phyloP scores from a whole-genome alignment of 2,329 filamentous ascomycete species.

The Tolypocladium pustulatum region DNA sequence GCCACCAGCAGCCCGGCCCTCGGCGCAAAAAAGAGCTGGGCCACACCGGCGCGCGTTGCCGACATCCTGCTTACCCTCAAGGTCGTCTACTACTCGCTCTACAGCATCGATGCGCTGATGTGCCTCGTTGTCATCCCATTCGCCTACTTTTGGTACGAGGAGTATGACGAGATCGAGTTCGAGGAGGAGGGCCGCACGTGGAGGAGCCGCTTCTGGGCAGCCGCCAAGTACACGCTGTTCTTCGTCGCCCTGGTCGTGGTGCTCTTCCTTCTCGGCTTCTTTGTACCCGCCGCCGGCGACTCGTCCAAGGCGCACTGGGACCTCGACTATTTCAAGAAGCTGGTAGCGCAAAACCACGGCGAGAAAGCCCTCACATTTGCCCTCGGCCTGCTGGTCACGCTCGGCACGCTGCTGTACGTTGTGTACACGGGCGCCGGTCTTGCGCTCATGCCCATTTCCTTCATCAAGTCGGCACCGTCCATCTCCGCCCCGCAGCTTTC shows the following conservation, averaged over 20 bases:
- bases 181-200: slow-evolving; percentile 71
- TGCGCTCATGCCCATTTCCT: slow-evolving; percentile 75
- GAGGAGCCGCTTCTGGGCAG: slow-evolving; percentile 64
- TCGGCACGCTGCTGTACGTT: slow-evolving; percentile 78
- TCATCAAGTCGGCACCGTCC: slow-evolving; percentile 86
- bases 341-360: slow-evolving; percentile 70
- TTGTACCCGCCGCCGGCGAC: slow-evolving; percentile 70
- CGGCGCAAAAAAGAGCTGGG: slow-evolving; percentile 90
- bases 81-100: slow-evolving; percentile 85
- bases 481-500: slow-evolving; percentile 73
- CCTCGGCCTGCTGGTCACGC: slow-evolving; percentile 74
- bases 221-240: slow-evolving; percentile 79
- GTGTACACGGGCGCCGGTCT: slow-evolving; percentile 84
- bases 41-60: slow-evolving; percentile 68
- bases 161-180: slow-evolving; percentile 84
- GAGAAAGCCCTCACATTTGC: slow-evolving; percentile 88
- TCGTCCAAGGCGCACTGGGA: slow-evolving; percentile 59
- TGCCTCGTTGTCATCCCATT: slow-evolving; percentile 89
- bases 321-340: slow-evolving; percentile 81
- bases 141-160: slow-evolving; percentile 96
- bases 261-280: slow-evolving; percentile 87
- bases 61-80: slow-evolving; percentile 72
- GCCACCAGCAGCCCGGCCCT: slow-evolving; percentile 67
- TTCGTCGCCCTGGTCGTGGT: slow-evolving; percentile 74
- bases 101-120: slow-evolving; percentile 81